phyloP scores from a whole-genome alignment of 176 grass and related monocot species.

The Thinopyrum elongatum region DNA sequence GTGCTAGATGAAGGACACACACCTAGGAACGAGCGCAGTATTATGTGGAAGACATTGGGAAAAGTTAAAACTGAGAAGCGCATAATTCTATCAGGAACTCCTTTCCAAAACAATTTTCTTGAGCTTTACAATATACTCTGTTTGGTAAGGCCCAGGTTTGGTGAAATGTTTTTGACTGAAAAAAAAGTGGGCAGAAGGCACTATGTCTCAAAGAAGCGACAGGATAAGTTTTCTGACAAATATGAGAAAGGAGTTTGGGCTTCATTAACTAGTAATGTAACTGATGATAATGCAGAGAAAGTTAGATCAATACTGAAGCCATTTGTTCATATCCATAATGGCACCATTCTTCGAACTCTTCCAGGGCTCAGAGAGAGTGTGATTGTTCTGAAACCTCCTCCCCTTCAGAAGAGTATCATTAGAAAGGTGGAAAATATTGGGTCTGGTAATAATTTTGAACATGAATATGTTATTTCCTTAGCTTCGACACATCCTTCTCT shows the following conservation, averaged over 20 bases:
- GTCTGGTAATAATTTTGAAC: conserved; percentile 68
- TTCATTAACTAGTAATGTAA: conserved; percentile 84
- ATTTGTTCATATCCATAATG: conserved; percentile 91
- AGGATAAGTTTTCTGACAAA: conserved; percentile 52
- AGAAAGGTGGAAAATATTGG: conserved; percentile 84
- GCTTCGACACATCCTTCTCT: conserved; percentile 88
- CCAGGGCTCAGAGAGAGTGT: conserved; percentile 76
- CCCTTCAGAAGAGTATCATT: conserved; percentile 68
- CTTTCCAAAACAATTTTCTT: conserved; percentile 91
- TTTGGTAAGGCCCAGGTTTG: conserved; percentile 81
- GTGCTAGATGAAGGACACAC: conserved; percentile 94
- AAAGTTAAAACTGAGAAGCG: conserved; percentile 78
- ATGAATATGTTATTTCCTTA: conserved; percentile 68
- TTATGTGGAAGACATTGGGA: conserved; percentile 78
- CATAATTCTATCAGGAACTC: conserved; percentile 96
- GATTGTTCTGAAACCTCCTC: conserved; percentile 56
- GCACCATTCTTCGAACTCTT: conserved; percentile 81
- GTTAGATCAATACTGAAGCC: conserved; percentile 81
- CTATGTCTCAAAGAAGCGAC: conserved; percentile 40
- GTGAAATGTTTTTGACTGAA: conserved; percentile 77
- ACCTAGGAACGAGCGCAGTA: conserved; percentile 78
- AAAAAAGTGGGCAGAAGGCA: conserved; percentile 41
- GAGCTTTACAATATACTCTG: conserved; percentile 96
- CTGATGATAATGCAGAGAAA: conserved; percentile 80
- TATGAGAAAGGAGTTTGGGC: conserved; percentile 80